Conservation (phyloP, 2,329 filamentous ascomycete species). For the Penicillium italicum region DNA sequence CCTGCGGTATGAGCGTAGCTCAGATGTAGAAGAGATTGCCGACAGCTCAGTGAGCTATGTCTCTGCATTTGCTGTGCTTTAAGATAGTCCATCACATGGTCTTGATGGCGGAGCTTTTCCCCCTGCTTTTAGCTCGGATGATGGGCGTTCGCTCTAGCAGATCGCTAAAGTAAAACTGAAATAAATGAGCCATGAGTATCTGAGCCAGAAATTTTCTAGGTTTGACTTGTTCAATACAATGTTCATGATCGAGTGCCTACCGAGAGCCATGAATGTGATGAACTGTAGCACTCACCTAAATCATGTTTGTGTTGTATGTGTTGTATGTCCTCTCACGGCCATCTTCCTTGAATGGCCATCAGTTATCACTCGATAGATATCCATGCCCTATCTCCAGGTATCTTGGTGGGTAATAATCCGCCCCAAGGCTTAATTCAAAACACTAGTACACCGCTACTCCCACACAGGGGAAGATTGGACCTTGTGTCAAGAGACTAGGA, state of each 20-base stretch:
- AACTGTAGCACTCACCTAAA: neutral
- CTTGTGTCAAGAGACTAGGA: neutral
- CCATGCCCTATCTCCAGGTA: too few species aligned
- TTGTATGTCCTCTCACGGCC: too few species aligned
- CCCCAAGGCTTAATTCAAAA: neutral
- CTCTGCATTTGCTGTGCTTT: conserved; percentile 80
- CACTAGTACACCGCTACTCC: neutral
- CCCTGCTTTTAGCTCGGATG: neutral
- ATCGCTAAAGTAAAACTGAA: neutral
- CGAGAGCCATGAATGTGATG: neutral
- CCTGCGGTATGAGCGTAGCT: conserved; percentile 82
- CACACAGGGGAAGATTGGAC: neutral
- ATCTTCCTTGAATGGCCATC: too few species aligned
- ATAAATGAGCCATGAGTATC: neutral
- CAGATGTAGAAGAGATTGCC: conserved; percentile 60
- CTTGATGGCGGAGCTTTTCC: neutral
- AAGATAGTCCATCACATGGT: conserved; percentile 1
- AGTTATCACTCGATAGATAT: too few species aligned
- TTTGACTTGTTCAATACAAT: neutral
- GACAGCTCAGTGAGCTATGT: conserved; percentile 95
- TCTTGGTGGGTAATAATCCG: too few species aligned
- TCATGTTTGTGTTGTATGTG: too few species aligned
- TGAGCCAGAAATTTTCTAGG: neutral
- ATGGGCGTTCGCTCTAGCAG: neutral
- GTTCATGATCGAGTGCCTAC: neutral